A percentile compares a stretch with the other conserved stretches of the same genome.
Conservation (phyloP, 139 green algal species). For the Pseudopediastrum boryanum region DNA sequence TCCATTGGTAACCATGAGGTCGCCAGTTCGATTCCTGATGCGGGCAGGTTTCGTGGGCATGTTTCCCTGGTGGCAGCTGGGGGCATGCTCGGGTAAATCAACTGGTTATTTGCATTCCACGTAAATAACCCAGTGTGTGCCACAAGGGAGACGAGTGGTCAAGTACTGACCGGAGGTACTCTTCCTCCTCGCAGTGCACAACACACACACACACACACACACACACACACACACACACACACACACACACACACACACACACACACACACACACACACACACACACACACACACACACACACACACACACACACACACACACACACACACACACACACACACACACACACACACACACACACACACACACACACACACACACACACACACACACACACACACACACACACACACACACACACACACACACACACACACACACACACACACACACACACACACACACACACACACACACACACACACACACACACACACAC, state of each 20-base stretch:
- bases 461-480: too few relatives aligned
- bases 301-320: background rate
- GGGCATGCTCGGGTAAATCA: too few relatives aligned
- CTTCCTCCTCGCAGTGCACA: too few relatives aligned
- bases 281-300: conserved; percentile 3
- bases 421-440: conserved; percentile 3
- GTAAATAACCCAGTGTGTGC: too few relatives aligned
- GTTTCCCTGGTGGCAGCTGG: too few relatives aligned
- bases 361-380: conserved; percentile 3
- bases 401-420: background rate
- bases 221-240: conserved; percentile 3
- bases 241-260: conserved; percentile 3
- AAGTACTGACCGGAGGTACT: too few relatives aligned
- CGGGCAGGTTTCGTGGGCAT: too few relatives aligned
- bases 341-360: background rate
- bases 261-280: background rate
- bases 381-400: background rate
- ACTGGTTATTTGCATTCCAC: too few relatives aligned
- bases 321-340: conserved; percentile 3
- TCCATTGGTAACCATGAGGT: too few relatives aligned
- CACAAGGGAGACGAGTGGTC: too few relatives aligned
- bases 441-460: background rate
- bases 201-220: background rate
- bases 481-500: too few relatives aligned
- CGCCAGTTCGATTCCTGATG: too few relatives aligned